Percentiles rank a stretch among this genome's conserved stretches.
Conservation (phyloP, 2,329 filamentous ascomycete species). For the Shiraia bambusicola region DNA sequence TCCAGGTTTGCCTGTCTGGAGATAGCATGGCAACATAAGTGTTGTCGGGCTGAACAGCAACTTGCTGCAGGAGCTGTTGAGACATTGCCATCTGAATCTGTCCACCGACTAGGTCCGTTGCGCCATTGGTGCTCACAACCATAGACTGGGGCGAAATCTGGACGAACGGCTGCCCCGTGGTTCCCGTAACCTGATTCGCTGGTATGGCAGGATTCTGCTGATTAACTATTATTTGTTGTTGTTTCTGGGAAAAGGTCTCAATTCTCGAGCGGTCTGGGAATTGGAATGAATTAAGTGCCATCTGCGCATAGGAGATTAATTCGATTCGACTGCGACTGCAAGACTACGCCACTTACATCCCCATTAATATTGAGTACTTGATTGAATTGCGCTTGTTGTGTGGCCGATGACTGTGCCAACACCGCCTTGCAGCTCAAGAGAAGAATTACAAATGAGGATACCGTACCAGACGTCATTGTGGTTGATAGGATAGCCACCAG, state of each 20-base stretch:
- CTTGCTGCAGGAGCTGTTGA: constrained; percentile 29
- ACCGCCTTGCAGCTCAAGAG: constrained; percentile 30
- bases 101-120: constrained; percentile 39
- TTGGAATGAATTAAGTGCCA: constrained; percentile 40
- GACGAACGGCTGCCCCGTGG: constrained; percentile 42
- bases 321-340: rapidly evolving
- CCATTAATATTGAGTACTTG: constrained; percentile 45
- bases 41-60: constrained; percentile 38
- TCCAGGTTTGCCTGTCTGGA: constrained; percentile 42
- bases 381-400: constrained; percentile 39
- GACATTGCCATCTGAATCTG: constrained; percentile 41
- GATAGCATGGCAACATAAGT: constrained; percentile 42
- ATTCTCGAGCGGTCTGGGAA: constrained; percentile 42
- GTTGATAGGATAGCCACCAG: constrained; percentile 32
- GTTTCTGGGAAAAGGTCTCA: constrained; percentile 43
- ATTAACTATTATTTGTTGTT: constrained; percentile 45
- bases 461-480: constrained; percentile 42
- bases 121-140: constrained; percentile 41
- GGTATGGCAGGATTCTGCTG: constrained; percentile 39
- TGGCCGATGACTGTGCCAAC: constrained; percentile 21
- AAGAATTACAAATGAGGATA: constrained; percentile 34
- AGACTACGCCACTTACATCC: constrained; percentile 31
- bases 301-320: constrained; percentile 25
- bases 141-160: constrained; percentile 37
- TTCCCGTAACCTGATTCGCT: constrained; percentile 40